Conservation (phyloP, 306 rosid genomes). For the Albizia julibrissin region DNA sequence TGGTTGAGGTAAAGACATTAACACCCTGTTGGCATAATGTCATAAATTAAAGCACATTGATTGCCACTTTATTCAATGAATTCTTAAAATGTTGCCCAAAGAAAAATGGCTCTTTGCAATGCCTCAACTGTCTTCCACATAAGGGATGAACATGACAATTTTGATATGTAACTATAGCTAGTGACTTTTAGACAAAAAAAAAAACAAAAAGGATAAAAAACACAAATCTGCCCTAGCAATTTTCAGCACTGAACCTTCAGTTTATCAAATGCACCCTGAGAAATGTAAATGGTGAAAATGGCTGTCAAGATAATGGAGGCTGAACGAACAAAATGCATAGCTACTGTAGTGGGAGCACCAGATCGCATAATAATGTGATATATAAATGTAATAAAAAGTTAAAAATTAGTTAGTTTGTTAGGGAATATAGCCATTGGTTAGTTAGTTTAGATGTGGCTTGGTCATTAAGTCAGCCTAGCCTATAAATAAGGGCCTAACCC, state of each 20-base stretch:
- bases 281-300: neutral
- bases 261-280: neutral
- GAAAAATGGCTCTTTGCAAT: neutral
- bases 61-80: neutral
- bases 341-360: constrained; percentile 1
- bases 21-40: neutral
- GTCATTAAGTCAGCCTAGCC: too few relatives aligned
- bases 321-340: neutral
- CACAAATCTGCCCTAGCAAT: neutral
- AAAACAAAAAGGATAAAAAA: neutral
- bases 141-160: neutral
- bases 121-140: neutral
- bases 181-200: neutral
- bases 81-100: neutral
- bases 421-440: too few relatives aligned
- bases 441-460: too few relatives aligned
- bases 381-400: too few relatives aligned
- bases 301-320: neutral
- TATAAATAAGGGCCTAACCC: too few relatives aligned
- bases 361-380: neutral
- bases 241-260: neutral
- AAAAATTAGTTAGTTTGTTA: too few relatives aligned
- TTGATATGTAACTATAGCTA: neutral
- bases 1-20: neutral
- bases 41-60: neutral